phyloP scores from a whole-genome alignment of 139 green algal genomes.

The Pleodorina starrii region DNA sequence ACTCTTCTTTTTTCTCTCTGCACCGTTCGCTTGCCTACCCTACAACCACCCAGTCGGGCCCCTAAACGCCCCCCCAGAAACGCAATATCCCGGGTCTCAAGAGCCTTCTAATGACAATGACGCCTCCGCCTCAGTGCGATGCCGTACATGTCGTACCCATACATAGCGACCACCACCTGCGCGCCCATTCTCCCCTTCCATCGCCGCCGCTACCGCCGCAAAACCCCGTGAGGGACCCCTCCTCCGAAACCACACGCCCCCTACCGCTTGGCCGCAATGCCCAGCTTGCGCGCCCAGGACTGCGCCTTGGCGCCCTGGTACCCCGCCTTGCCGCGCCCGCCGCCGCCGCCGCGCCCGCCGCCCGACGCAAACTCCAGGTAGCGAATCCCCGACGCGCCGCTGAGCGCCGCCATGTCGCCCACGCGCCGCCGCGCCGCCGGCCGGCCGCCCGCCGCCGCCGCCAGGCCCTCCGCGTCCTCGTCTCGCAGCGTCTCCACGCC shows the following conservation, averaged over 20 bases:
- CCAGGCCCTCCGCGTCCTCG: constrained; percentile 50
- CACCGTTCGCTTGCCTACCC: no score
- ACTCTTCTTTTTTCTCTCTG: no score
- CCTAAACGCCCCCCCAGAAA: no score
- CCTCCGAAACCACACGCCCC: background rate
- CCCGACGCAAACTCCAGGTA: constrained; percentile 83
- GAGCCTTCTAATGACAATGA: no score
- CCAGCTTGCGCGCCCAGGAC: constrained; percentile 44
- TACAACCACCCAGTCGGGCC: no score
- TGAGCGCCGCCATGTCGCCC: constrained; percentile 83
- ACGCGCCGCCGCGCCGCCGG: constrained; percentile 60
- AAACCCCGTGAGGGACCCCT: no score
- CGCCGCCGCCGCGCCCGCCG: constrained; percentile 4
- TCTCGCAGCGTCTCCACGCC: constrained; percentile 76
- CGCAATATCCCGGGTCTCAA: no score
- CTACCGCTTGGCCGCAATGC: background rate
- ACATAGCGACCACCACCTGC: no score
- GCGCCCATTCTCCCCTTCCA: no score
- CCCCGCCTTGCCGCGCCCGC: background rate
- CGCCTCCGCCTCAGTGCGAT: no score
- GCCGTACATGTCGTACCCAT: no score
- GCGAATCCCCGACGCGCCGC: constrained; percentile 77
- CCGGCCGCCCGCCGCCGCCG: constrained; percentile 33
- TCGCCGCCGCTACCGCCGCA: no score
- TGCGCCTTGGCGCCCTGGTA: constrained; percentile 47